Evolutionary conservation across 257 asterid species (phyloP).

Genomic region (Capsicum rhomboideum): DNA sequence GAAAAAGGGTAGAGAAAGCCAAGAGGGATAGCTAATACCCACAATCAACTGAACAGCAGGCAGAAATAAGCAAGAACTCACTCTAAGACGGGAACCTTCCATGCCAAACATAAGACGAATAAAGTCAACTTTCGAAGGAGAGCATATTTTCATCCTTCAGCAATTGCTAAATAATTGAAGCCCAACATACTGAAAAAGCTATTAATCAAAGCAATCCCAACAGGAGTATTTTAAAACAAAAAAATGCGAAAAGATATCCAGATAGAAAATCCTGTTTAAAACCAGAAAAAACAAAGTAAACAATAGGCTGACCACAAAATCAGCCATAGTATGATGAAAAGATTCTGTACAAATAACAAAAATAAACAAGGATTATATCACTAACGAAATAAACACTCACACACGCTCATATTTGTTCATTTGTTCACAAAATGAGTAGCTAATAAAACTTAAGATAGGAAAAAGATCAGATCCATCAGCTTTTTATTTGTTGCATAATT

Average conservation of each 20-base stretch:
- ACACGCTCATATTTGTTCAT: not conserved
- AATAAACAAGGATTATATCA: not conserved
- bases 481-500: not conserved
- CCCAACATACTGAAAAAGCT: not conserved
- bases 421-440: not conserved
- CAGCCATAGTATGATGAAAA: not conserved
- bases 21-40: conserved; percentile 97
- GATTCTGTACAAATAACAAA: not conserved
- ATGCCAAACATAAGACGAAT: conserved; percentile 9
- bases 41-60: conserved; percentile 93
- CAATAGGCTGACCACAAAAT: not conserved
- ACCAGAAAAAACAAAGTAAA: not conserved
- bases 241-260: not conserved
- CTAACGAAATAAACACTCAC: not conserved
- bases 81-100: conserved; percentile 91
- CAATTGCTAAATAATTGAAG: not conserved
- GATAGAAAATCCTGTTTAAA: not conserved
- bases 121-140: not conserved
- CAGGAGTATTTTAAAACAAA: not conserved
- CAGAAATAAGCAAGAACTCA: conserved; percentile 83
- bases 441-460: not conserved
- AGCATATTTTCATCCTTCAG: not conserved
- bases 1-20: conserved; percentile 95
- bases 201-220: not conserved
- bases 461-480: not conserved